Conservation (phyloP, 83 land plant genomes). For the Picea abies region DNA sequence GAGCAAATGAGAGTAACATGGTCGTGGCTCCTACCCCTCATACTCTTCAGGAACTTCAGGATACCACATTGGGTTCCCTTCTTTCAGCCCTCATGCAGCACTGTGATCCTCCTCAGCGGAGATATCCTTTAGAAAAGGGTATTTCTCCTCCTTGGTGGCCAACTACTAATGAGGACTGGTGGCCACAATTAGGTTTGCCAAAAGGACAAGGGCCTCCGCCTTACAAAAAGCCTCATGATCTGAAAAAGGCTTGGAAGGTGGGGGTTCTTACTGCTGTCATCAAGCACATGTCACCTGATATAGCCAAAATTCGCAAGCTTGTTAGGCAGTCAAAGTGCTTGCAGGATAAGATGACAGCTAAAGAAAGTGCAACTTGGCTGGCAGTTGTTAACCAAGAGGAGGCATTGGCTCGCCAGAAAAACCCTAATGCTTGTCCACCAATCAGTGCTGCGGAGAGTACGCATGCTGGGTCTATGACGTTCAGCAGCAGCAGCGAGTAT, state of each 20-base stretch:
- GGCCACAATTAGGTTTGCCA: slow-evolving; percentile 53
- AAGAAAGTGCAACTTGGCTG: slow-evolving; percentile 39
- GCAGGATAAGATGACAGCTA: slow-evolving; percentile 42
- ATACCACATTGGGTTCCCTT: slow-evolving; percentile 38
- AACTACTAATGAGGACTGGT: slow-evolving; percentile 49
- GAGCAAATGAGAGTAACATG: slow-evolving; percentile 21
- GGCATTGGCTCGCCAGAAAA: background rate
- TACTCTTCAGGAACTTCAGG: slow-evolving; percentile 49
- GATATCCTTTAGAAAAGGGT: slow-evolving; percentile 62
- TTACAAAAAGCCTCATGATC: slow-evolving; percentile 47
- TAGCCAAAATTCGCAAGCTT: slow-evolving; percentile 57
- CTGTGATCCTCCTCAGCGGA: slow-evolving; percentile 46
- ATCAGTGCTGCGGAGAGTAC: slow-evolving; percentile 7
- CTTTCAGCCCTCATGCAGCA: too few species aligned
- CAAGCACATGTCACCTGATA: slow-evolving; percentile 64
- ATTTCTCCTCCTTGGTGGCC: slow-evolving; percentile 64
- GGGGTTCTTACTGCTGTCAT: slow-evolving; percentile 57
- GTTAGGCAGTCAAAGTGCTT: slow-evolving; percentile 57
- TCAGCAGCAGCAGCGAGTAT: slow-evolving; percentile 26
- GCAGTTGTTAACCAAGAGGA: slow-evolving; percentile 28
- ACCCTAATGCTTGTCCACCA: slow-evolving; percentile 45
- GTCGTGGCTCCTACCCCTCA: slow-evolving; percentile 41
- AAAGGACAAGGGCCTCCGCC: slow-evolving; percentile 58
- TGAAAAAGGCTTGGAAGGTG: slow-evolving; percentile 42
- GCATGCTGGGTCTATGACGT: slow-evolving; percentile 32